Base-by-base conservation (phyloP, 805 yeast genomes). In the Cyberlindnera suaveolens region DNA sequence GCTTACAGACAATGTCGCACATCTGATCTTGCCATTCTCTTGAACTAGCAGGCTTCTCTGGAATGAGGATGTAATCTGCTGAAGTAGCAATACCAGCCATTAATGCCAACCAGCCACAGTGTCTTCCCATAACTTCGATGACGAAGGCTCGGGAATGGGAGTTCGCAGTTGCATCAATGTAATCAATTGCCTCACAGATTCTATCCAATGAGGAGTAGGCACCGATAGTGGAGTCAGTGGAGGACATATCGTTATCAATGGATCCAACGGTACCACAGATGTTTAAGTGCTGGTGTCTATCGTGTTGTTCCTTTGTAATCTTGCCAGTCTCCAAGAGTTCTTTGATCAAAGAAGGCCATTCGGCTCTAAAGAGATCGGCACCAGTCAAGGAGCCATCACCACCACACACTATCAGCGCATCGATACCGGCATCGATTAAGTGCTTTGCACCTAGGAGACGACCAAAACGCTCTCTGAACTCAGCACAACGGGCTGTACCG, bases 111-210 rank as follows among this genome's bases (percentile, higher is more conserved):
- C 95, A 85, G 49, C 95, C 95, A 69, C 95, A 85, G 62, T 85
- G 89, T 64, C 95, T 74, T 47, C 95, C 95, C 95, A 85, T 85
- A 16, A 85, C 95, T 66, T 85, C 95, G 34, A 85, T 80, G 34
- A 85, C 86, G 57, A 85, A 85, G 4, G 91, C 93, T 60, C 95
- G 69, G 27, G 88, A 82, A 62, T 85, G 95, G 1, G 90, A 83
- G 41, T 77, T 75, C 19, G 95, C 95, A 19, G 95, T 85, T 19
- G 90, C 88, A 61, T 84, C 91, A 47, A 85, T 84, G 58, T 82
- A 85, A 64, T 85, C 95, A 50, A 85, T 77, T 64, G 80, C 78
- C 57, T 80, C 78, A 55, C 85, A 77, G 51, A 84, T 84, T 59
- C 91, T 69, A 45, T 79, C 89, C 46, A 84, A 68, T 1, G 90